These are phyloP conservation scores for Polyplosphaeria fusca DNA, from an alignment of 495 filamentous ascomycete genomes.

Conservation along the genomic window DNA sequence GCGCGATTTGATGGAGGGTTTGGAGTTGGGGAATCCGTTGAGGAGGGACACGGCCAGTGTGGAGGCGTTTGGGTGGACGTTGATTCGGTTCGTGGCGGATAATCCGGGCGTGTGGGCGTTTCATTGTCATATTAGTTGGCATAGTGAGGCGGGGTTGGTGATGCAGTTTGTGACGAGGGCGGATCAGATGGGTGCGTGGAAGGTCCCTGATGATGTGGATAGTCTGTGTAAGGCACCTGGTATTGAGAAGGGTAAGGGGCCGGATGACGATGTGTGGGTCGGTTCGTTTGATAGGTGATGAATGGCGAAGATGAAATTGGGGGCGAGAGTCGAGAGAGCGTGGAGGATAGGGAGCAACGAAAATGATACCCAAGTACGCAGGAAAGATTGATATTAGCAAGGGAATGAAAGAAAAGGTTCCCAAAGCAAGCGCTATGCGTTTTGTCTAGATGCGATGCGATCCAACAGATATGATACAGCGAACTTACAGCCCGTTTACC, in stretches of 20 bases:
- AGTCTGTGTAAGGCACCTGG: constrained; percentile 45
- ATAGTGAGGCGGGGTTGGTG: constrained; percentile 56
- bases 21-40: constrained; percentile 37
- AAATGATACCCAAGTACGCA: too few relatives aligned
- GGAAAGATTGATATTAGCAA: too few relatives aligned
- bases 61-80: constrained; percentile 38
- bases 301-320: too few relatives aligned
- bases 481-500: background rate
- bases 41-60: constrained; percentile 38
- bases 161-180: constrained; percentile 57
- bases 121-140: constrained; percentile 50
- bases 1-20: constrained; percentile 16
- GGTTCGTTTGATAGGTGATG: too few relatives aligned
- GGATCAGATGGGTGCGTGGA: constrained; percentile 46
- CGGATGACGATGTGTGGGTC: constrained; percentile 44
- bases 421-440: too few relatives aligned
- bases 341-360: too few relatives aligned
- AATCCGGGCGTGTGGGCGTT: constrained; percentile 40
- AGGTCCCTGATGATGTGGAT: constrained; percentile 46
- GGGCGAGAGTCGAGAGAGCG: too few relatives aligned
- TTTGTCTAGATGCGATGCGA: too few relatives aligned
- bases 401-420: too few relatives aligned
- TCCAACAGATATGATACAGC: background rate
- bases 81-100: constrained; percentile 37
- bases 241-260: constrained; percentile 46